Base-by-base conservation (phyloP, 345 rosid species). In the Jatropha curcas region DNA sequence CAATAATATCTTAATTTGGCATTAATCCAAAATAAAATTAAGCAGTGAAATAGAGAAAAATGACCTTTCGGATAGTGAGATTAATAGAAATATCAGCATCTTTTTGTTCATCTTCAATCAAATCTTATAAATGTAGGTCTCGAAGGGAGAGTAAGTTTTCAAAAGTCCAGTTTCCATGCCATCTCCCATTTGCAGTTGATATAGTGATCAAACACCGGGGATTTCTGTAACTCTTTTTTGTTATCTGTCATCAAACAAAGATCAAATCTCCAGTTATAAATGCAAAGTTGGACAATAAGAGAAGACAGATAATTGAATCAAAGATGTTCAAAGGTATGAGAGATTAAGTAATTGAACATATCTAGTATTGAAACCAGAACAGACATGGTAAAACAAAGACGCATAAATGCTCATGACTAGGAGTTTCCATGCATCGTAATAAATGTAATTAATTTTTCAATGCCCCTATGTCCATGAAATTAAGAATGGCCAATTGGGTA, bases 111-210 rank as follows among this genome's bases (percentile, higher is more conserved):
- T 76, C 90, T 78, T 93, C 96, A 57, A 94, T 76, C 74, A 92
- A 82, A 82, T 94, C 98, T 45, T 76, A 66, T 72, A 92, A 85
- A 28, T 65, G 69, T 41, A 94, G 87, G 67, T 90, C 93, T 39
- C 62, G 81, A 22, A 94, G 86, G 56, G 97, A 84, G 53, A 94
- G 65, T n/a, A 81, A 50, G 73, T 82, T 88, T 4, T 92, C 88
- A 67, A 76, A 77, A 53, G 60, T 86, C 97, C 94, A 94, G 2
- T 70, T 78, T 22, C 92, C 94, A 33, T 81, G 83, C 95, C 97
- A 87, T 78, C 76, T 91, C n/a, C 92, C 89, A 34, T 85, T 85
- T 1, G 86, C 82, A 7, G 97, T 87, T 7, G 96, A 88, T 60
- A 94, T 67, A 0, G 82, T 84, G 66, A 94, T 85, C 73, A 94